Evolutionary conservation across 306 rosid genomes (phyloP), one percentile per base, ranked within the genome.

Genomic region (Cyamopsis tetragonoloba): DNA sequence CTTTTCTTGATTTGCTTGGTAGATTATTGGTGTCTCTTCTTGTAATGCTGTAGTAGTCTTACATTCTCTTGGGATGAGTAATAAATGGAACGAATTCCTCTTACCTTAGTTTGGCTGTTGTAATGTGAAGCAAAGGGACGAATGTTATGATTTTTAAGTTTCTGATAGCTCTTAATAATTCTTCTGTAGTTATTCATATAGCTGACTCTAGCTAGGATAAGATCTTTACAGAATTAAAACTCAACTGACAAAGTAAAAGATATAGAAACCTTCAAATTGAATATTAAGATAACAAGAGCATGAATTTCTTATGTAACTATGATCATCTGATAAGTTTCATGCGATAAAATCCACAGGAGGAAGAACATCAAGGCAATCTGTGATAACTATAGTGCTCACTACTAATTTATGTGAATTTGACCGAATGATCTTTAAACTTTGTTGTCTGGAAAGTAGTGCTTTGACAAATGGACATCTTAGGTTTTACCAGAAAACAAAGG

Each of bases 11-110:
- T 35, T 61, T 60, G 32, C 37, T 31, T 27, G 10, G 12, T 56
- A 74, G 67, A 50, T 43, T 64, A 53, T 26, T 54, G 34, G 31
- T n/a, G n/a, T n/a, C n/a, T n/a, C 49, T 34, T 60, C 6, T 71
- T 57, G 63, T 39, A 35, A 54, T n/a, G 18, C 22, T 38, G 12
- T 63, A 41, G 28, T 48, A 41, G n/a, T 53, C 38, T 53, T 55
- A 8, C 34, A n/a, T 19, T 30, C 20, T 70, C 14, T 43, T 42
- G 57, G 17, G 10, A 69, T 54, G 6, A 37, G 4, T 28, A 64
- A 44, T 14, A 31, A 41, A 17, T 62, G 39, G 23, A 72, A 38
- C 26, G 7, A 55, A 61, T 32, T 49, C 44, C 26, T 0, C 9
- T 49, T 7, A 8, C 10, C 26, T 62, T 42, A n/a, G 22, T 48